Evolutionary conservation across 1,139 yeast species (phyloP), one percentile per base, ranked within the genome.

Genomic region (Taphrina flavorubra): DNA sequence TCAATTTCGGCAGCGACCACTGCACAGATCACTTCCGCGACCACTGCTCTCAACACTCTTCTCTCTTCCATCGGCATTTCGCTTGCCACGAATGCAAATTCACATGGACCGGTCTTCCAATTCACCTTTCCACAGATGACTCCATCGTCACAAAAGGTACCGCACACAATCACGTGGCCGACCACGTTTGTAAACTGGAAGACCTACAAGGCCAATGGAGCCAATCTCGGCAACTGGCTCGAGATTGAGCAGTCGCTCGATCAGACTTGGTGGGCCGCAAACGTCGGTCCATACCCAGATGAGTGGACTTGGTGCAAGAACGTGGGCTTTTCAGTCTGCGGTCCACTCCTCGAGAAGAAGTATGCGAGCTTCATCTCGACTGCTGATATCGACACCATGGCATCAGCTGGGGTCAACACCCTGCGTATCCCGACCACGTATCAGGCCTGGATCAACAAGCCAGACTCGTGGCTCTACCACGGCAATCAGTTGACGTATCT

Each of bases 151-250:
- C 18, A n/a, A 11, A 20, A 20, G 13, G 53, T 49, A 1, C n/a
- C 53, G 6, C 53, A 49, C 53, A 49, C 37, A 31, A 49, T 49
- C 36, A 25, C 31, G 1, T 49, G 53, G 53, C 53, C 53, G 20
- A 49, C 53, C 5, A 49, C 36, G 0, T 49, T 49, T 25, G 53
- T 49, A n/a, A 25, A 49, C 53, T 58, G 63, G 63, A 44, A 42
- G 44, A 34, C 63, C 13, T 58, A 44, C 63, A 58, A 58, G 16
- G 60, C 62, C 34, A 79, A 86, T 58, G 97, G 97, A 70, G 92
- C 92, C 57, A 90, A 90, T 74, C 79, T 92, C 18, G 97, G 97
- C 59, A 97, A 97, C 31, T 92, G 97, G 97, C 83, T 91, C 71
- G 89, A 91, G 1, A 79, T 91, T 58, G 97, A 92, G 78, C 81